Base-by-base conservation (phyloP, 2,329 filamentous ascomycete genomes). In the Thyridium curvatum region DNA sequence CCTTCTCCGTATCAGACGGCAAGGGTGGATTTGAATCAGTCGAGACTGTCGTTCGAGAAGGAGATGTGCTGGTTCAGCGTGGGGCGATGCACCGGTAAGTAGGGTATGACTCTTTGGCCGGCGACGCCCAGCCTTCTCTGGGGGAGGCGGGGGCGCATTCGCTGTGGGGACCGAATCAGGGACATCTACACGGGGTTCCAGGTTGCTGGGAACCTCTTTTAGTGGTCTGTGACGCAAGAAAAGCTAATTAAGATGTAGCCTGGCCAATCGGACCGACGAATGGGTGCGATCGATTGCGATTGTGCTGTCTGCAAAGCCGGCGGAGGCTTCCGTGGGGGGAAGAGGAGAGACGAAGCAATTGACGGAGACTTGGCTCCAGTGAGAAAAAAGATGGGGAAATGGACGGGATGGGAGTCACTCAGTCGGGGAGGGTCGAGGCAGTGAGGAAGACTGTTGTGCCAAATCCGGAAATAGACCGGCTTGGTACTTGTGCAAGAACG, bases 21-120 rank as follows among this genome's bases (percentile, higher is more conserved):
- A 51, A 51, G 42, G 42, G 45, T 8, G 48, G 43, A 26, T 58
- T 54, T 42, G 42, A 44, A 8, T 40, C 51, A 39, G 41, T 45
- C 17, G 54, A 55, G 44, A 55, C 54, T 2, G 31, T 53, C 5
- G 52, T 47, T 41, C 46, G 44, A n/a, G 44, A 49, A 2, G 55
- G 55, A 12, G 53, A 58, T 14, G 45, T 55, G n/a, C 47, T 57
- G n/a, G 39, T 50, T 29, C 51, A 58, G 43, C 49, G 57, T 15
- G 53, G 56, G 4, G 51, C 48, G 12, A 52, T 58, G 47, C 55
- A 60, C 40, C 50, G 52, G 57, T 60, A 51, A 58, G 57, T 55
- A 17, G 17, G 14, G 57, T 26, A 26, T 26, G 21, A 40, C 32
- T 13, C n/a, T 28, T 21, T 18, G 3, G 17, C 3, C 14, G 13